A percentile compares a stretch with the other conserved stretches of the same genome.
Evolutionary conservation across 2,329 filamentous ascomycete species (phyloP).

Genomic region (Apiospora hydei): DNA sequence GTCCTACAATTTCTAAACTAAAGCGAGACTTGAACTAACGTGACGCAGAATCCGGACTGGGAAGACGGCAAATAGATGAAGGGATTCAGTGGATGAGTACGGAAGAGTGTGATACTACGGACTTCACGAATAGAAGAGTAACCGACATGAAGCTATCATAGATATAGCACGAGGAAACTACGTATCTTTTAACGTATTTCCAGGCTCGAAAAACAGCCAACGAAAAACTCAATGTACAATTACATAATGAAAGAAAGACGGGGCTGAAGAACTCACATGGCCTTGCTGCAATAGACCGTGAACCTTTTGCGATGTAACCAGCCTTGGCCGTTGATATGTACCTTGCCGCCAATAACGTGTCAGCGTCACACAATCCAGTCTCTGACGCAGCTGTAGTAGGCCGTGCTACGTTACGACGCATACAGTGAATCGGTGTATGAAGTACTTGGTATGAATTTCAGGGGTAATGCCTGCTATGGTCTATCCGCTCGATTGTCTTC

Average conservation of each 20-base stretch:
- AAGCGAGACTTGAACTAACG: conserved; percentile 26
- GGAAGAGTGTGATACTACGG: background rate
- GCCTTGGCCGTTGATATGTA: background rate
- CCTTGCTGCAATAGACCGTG: conserved; percentile 8
- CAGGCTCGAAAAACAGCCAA: conserved; percentile 11
- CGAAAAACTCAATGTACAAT: conserved; percentile 18
- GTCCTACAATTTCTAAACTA: conserved; percentile 34
- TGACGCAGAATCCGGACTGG: conserved; percentile 62
- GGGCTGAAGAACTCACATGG: conserved; percentile 10
- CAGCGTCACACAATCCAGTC: background rate
- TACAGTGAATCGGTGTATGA: background rate
- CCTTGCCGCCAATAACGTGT: background rate
- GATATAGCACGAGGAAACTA: conserved; percentile 13
- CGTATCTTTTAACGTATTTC: background rate
- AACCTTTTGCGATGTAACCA: background rate
- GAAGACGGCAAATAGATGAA: conserved; percentile 53
- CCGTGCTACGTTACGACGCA: background rate
- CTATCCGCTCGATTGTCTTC: background rate
- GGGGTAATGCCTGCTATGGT: background rate
- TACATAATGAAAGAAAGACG: conserved; percentile 23
- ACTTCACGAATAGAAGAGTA: background rate
- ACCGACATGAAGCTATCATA: conserved; percentile 10
- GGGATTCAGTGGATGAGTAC: background rate
- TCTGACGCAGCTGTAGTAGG: background rate
- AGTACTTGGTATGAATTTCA: background rate